Percentiles rank a stretch among this genome's conserved stretches.
Evolutionary conservation across 2,329 filamentous ascomycete species (phyloP).

Genomic region (Trichophaea hybrida): DNA sequence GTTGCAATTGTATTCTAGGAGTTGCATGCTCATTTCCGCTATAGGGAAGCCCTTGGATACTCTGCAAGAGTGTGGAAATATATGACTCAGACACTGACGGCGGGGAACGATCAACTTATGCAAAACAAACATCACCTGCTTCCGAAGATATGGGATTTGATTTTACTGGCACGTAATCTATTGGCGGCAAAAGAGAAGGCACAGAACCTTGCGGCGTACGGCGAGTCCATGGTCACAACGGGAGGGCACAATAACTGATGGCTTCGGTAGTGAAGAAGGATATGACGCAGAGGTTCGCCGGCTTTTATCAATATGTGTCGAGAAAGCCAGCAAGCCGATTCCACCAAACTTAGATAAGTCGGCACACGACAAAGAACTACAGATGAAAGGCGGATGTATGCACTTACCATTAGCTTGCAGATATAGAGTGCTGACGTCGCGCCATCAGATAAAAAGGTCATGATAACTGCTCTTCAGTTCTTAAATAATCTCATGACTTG

Average conservation of each 20-base stretch:
- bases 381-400: slow-evolving; percentile 20
- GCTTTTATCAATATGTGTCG: slow-evolving; percentile 26
- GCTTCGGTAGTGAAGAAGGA: slow-evolving; percentile 19
- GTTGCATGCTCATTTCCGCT: background rate
- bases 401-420: background rate
- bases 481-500: slow-evolving; percentile 27
- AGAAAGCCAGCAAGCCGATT: slow-evolving; percentile 24
- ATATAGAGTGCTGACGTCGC: background rate
- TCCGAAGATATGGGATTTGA: slow-evolving; percentile 26
- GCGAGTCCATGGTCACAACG: background rate
- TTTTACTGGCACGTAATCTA: slow-evolving; percentile 26
- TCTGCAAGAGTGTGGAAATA: slow-evolving; percentile 25
- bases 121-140: slow-evolving; percentile 27
- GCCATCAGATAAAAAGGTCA: slow-evolving; percentile 26
- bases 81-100: slow-evolving; percentile 26
- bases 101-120: slow-evolving; percentile 24
- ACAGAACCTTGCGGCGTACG: slow-evolving; percentile 27
- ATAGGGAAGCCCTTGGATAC: slow-evolving; percentile 25
- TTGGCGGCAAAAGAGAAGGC: slow-evolving; percentile 26
- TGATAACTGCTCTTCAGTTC: slow-evolving; percentile 27
- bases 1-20: background rate
- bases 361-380: slow-evolving; percentile 23
- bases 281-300: slow-evolving; percentile 27
- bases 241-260: background rate
- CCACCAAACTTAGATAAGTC: slow-evolving; percentile 19